Evolutionary conservation across 352 stramenopile genomes (phyloP), one percentile per base, ranked within the genome.

Genomic region (Globisporangium sylvaticum): DNA sequence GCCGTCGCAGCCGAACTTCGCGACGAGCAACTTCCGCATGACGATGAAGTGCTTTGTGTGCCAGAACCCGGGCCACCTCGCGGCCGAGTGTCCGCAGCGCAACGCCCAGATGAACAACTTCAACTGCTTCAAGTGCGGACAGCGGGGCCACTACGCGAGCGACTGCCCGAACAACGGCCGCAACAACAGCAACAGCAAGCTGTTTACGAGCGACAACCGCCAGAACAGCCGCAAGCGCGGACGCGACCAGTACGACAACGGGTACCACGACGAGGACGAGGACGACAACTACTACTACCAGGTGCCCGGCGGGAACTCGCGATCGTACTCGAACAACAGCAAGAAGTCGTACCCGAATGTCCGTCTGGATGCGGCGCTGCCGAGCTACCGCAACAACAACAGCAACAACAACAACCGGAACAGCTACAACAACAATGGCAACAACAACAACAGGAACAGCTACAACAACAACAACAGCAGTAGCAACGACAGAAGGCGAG

Each of bases 1-100:
- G 57, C 80, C 83, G 1, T 58, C 72, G 29, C 62, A 66, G 46
- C 77, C 73, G 22, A 79, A 83, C 64, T 86, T 87, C 55, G 66
- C 82, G 39, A 74, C 69, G 55, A 81, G 80, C 65, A 74, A 70
- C 48, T 66, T 68, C n/a, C 75, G 73, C 24, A 54, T 75, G 27
- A 73, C 79, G 42, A 86, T 87, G 68, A 87, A 87, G 71, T 94
- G 87, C 65, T 94, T 87, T 62, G 69, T 87, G 64, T 94, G 87
- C 63, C 80, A 90, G 55, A 76, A 83, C 61, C 46, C 76, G 20
- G 87, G 83, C n/a, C 87, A 94, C 65, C 78, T 94, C 37, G 83
- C 83, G 25, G 83, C 82, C 14, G 77, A 88, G 66, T 94, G 87
- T 66, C 80, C 84, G 10, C 71, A 79, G 14, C 75, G 73, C 31